These are phyloP conservation scores for Myxozyma kluyveri DNA, from an alignment of 805 yeast genomes.

Conservation along the genomic window DNA sequence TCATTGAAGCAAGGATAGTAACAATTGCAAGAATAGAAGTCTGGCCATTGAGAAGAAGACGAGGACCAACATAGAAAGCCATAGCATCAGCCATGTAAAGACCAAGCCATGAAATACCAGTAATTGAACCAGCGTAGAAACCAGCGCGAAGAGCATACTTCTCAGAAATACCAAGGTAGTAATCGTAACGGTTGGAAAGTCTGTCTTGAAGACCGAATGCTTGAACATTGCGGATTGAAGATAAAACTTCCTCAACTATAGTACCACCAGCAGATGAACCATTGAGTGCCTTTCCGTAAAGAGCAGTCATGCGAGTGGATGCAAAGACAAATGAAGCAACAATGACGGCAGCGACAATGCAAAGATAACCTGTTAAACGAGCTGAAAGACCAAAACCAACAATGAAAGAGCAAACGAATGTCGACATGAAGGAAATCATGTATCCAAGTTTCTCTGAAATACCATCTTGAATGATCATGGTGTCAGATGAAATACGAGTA, in stretches of 20 bases:
- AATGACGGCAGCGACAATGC: constrained; percentile 33
- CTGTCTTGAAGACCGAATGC: constrained; percentile 45
- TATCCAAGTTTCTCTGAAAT: constrained; percentile 44
- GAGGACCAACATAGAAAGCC: constrained; percentile 45
- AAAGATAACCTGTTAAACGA: constrained; percentile 37
- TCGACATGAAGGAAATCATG: constrained; percentile 41
- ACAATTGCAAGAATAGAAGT: constrained; percentile 39
- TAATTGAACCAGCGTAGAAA: constrained; percentile 38
- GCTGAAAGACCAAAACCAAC: constrained; percentile 41
- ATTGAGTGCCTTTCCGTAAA: constrained; percentile 21
- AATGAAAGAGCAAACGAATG: constrained; percentile 42
- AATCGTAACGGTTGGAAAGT: constrained; percentile 38
- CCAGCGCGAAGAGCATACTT: constrained; percentile 35
- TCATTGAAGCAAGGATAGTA: constrained; percentile 35
- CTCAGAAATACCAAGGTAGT: constrained; percentile 33
- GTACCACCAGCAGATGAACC: constrained; percentile 33
- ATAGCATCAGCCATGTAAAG: constrained; percentile 42
- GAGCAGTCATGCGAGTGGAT: constrained; percentile 28
- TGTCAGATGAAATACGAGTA: constrained; percentile 44
- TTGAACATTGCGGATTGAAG: constrained; percentile 43
- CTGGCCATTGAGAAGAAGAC: constrained; percentile 38
- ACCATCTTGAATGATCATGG: constrained; percentile 44
- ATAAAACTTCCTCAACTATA: constrained; percentile 44
- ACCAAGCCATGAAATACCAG: constrained; percentile 41
- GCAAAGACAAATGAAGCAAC: constrained; percentile 38